Evolutionary conservation across 1,284 basidiomycete genomes (phyloP).

Genomic region (Pseudozyma sp.): DNA sequence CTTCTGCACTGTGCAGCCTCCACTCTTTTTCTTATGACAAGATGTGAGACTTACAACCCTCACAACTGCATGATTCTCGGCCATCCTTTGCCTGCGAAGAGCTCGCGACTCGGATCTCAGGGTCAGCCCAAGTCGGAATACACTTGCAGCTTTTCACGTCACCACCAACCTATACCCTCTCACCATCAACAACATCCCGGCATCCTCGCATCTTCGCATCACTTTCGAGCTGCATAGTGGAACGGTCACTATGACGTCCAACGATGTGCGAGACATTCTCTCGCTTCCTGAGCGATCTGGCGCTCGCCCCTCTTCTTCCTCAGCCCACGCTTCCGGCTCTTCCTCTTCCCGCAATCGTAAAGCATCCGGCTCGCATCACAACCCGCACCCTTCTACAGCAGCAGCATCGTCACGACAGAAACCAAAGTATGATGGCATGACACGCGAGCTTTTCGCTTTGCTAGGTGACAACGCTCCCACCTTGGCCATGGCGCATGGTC

Average conservation of each 20-base stretch:
- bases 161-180: too few relatives aligned
- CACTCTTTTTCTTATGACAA: neutral
- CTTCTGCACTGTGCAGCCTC: neutral
- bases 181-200: neutral
- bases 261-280: constrained; percentile 65
- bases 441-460: constrained; percentile 89
- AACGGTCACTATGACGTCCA: constrained; percentile 50
- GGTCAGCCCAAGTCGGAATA: too few relatives aligned
- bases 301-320: constrained; percentile 30
- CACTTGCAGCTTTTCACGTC: too few relatives aligned
- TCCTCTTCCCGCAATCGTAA: constrained; percentile 41
- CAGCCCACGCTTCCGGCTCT: constrained; percentile 35
- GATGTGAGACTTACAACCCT: constrained; percentile 11
- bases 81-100: too few relatives aligned
- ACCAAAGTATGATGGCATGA: constrained; percentile 76
- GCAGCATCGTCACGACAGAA: constrained; percentile 29
- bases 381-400: constrained; percentile 34
- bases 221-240: neutral
- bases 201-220: neutral
- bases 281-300: constrained; percentile 54
- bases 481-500: constrained; percentile 70
- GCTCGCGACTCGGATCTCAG: too few relatives aligned
- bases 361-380: constrained; percentile 33
- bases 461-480: constrained; percentile 91
- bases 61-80: neutral